Evolutionary conservation across 1,139 yeast species (phyloP), one percentile per base, ranked within the genome.

Genomic region (Taphrina confusa): DNA sequence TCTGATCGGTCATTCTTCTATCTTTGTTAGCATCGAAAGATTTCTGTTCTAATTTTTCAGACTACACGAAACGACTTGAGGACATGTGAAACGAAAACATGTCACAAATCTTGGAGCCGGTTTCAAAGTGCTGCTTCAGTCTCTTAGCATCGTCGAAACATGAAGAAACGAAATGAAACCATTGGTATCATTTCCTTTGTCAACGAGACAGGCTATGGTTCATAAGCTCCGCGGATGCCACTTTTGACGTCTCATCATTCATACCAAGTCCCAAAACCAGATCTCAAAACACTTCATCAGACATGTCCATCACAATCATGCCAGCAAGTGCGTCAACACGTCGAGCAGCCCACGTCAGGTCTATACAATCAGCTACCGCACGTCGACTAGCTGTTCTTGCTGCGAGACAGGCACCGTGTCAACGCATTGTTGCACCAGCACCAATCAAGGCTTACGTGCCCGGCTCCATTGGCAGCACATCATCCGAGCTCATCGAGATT

Each of bases 1-100:
- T 45, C 50, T 45, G 50, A 45, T 30, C 16, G 11, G 18, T 20
- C 42, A 25, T n/a, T 9, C 42, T 37, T 18, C 42, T n/a, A n/a
- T n/a, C n/a, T n/a, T n/a, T n/a, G n/a, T n/a, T n/a, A n/a, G n/a
- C n/a, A n/a, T n/a, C n/a, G n/a, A n/a, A n/a, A n/a, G n/a, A n/a
- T n/a, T n/a, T n/a, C n/a, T 8, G 9, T 11, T 33, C 42, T 37
- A 16, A 37, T 25, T 6, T 18, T 8, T 4, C 25, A 37, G 23
- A 25, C 11, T 37, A n/a, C 18, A 18, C 42, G 42, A 37, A 37
- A 37, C 42, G 11, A 18, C 25, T 37, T 6, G 25, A 18, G 20
- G 42, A 37, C 42, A 37, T 37, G 42, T 37, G 42, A 37, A 37
- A 37, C 42, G 42, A 37, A 37, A 37, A 37, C 42, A 37, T 37